A percentile compares a stretch with the other conserved stretches of the same genome.
Evolutionary conservation across 768 basidiomycete species (phyloP).

Genomic region (Russula olivacea): DNA sequence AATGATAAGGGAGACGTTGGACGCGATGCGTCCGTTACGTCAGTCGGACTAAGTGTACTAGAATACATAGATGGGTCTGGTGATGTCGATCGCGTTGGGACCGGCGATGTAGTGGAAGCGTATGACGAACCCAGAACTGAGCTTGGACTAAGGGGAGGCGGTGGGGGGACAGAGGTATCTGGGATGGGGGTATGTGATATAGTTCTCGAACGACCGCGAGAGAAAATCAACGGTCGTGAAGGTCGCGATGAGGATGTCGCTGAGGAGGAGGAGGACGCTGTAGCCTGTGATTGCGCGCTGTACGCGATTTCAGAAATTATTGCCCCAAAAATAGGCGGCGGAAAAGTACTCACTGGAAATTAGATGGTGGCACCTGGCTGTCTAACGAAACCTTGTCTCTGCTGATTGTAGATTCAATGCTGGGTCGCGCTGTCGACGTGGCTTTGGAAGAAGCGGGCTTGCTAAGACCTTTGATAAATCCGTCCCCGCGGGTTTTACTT

Average conservation of each 20-base stretch:
- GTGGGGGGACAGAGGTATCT: constrained; percentile 17
- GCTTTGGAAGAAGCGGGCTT: constrained; percentile 32
- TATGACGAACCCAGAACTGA: constrained; percentile 1
- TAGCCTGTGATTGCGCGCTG: constrained; percentile 58
- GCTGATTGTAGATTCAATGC: constrained; percentile 49
- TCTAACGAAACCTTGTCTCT: constrained; percentile 56
- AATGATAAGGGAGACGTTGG: constrained; percentile 21
- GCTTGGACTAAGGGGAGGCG: constrained; percentile 17
- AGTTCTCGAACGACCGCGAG: constrained; percentile 35
- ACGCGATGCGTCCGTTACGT: constrained; percentile 25
- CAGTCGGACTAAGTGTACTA: constrained; percentile 19
- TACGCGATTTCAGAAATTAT: constrained; percentile 7
- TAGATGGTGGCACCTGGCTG: constrained; percentile 43
- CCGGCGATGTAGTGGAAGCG: neutral
- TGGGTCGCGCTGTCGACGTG: constrained; percentile 46
- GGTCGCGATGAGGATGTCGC: constrained; percentile 32
- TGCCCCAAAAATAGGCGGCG: constrained; percentile 1
- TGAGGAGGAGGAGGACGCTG: constrained; percentile 51
- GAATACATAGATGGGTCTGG: constrained; percentile 21
- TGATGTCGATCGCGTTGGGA: constrained; percentile 16
- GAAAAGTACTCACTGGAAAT: constrained; percentile 49
- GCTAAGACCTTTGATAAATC: constrained; percentile 42
- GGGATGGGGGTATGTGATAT: constrained; percentile 25
- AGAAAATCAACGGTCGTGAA: constrained; percentile 40
- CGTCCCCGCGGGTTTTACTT: constrained; percentile 33